phyloP scores from a whole-genome alignment of 352 stramenopile genomes.

The Globisporangium emineosum region DNA sequence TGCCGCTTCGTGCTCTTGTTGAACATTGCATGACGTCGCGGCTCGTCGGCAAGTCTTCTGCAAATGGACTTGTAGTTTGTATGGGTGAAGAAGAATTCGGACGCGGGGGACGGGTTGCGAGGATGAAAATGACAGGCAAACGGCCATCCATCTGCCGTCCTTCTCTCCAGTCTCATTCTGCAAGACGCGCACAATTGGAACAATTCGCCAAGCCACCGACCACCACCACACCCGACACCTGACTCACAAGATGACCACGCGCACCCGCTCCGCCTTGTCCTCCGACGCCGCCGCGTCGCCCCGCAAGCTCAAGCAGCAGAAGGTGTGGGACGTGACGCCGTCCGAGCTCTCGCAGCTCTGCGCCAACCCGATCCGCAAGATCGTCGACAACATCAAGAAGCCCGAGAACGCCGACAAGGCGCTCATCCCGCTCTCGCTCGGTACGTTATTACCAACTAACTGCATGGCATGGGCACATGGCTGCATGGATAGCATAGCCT shows the following conservation, averaged over 20 bases:
- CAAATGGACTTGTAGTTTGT: not conserved
- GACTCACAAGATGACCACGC: conserved; percentile 47
- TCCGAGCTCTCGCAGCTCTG: conserved; percentile 69
- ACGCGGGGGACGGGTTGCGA: not conserved
- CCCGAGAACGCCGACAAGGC: conserved; percentile 83
- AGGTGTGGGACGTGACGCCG: conserved; percentile 61
- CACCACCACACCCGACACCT: no score
- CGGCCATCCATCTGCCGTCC: no score
- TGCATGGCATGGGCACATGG: not conserved
- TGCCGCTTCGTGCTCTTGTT: not conserved
- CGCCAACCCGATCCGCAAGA: conserved; percentile 92
- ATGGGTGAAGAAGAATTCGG: not conserved
- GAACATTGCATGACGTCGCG: not conserved
- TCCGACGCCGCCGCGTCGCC: conserved; percentile 12
- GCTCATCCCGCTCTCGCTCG: conserved; percentile 91
- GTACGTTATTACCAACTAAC: no score
- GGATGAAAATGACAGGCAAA: not conserved
- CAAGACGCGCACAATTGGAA: not conserved
- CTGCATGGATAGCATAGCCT: conserved; percentile 6
- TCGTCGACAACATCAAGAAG: conserved; percentile 95
- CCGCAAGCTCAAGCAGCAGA: conserved; percentile 42
- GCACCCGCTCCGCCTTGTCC: conserved; percentile 22
- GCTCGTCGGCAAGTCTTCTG: not conserved
- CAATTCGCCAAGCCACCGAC: not conserved
- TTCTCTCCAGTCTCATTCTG: no score